phyloP scores from a whole-genome alignment of 164 flowering plant genomes.

The Magnolia kwangsiensis region DNA sequence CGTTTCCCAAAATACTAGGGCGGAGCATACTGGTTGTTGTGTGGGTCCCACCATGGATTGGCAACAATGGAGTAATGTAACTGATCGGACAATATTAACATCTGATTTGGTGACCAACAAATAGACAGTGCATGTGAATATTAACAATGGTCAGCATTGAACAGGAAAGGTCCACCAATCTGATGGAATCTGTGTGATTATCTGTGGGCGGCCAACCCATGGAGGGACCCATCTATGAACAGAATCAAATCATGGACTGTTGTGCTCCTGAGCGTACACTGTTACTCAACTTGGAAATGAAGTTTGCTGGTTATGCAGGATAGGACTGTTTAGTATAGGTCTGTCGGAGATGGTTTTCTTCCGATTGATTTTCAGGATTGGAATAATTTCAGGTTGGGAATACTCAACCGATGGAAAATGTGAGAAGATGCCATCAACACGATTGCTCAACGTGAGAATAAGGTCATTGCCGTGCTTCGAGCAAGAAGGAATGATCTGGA shows the following conservation, averaged over 20 bases:
- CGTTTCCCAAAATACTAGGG: too few relatives aligned
- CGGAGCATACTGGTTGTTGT: too few relatives aligned
- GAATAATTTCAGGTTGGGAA: constrained; percentile 75
- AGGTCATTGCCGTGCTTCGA: constrained; percentile 83
- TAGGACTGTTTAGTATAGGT: neutral
- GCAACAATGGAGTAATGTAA: too few relatives aligned
- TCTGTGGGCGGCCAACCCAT: too few relatives aligned
- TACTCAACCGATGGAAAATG: constrained; percentile 95
- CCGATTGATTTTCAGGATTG: neutral
- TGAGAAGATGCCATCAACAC: constrained; percentile 96
- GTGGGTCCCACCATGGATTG: too few relatives aligned
- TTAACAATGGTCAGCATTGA: neutral
- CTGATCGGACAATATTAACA: too few relatives aligned
- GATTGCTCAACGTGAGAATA: constrained; percentile 58
- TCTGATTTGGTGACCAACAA: too few relatives aligned
- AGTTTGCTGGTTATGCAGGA: neutral
- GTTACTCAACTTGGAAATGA: neutral
- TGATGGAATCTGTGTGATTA: too few relatives aligned
- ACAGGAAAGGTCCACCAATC: too few relatives aligned
- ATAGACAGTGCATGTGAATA: too few relatives aligned
- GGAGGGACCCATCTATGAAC: neutral
- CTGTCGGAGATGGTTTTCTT: neutral
- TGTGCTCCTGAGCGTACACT: neutral
- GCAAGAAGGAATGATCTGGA: constrained; percentile 95
- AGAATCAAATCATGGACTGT: neutral